These are phyloP conservation scores for Arthrobotrys iridis DNA, from an alignment of 2,329 filamentous ascomycete species.

Conservation along the genomic window DNA sequence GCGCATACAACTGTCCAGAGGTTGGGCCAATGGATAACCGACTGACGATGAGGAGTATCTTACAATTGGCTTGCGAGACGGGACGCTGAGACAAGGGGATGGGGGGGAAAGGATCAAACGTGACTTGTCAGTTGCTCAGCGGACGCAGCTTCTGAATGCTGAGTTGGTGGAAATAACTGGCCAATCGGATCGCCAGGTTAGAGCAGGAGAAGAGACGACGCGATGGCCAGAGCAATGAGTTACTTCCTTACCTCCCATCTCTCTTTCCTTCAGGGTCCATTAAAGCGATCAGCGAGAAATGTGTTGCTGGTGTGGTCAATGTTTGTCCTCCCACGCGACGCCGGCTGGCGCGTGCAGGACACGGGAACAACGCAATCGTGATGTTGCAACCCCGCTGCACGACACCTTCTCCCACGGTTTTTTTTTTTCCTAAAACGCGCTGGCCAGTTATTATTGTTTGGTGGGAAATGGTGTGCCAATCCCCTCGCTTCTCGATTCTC, in stretches of 20 bases:
- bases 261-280: conserved; percentile 28
- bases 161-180: not conserved
- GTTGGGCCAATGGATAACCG: not conserved
- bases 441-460: not conserved
- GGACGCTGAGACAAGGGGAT: conserved; percentile 37
- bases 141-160: not conserved
- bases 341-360: conserved; percentile 8
- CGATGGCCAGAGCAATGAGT: conserved; percentile 31
- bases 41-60: not conserved
- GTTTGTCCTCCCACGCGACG: conserved; percentile 6
- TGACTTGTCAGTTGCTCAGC: conserved; percentile 10
- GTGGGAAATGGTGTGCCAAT: not conserved
- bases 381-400: conserved; percentile 31
- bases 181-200: conserved; percentile 38
- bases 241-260: not conserved
- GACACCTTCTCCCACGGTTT: not conserved
- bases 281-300: not conserved
- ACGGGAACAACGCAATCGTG: conserved; percentile 7
- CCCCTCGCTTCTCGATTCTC: not conserved
- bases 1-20: conserved; percentile 6
- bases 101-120: conserved; percentile 26
- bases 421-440: conserved; percentile 43
- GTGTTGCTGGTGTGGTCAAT: conserved; percentile 33
- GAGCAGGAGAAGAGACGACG: conserved; percentile 18
- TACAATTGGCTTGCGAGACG: conserved; percentile 27